Evolutionary conservation across 148 eudicot species (phyloP), one percentile per base, ranked within the genome.

Genomic region (Oxyria digyna): DNA sequence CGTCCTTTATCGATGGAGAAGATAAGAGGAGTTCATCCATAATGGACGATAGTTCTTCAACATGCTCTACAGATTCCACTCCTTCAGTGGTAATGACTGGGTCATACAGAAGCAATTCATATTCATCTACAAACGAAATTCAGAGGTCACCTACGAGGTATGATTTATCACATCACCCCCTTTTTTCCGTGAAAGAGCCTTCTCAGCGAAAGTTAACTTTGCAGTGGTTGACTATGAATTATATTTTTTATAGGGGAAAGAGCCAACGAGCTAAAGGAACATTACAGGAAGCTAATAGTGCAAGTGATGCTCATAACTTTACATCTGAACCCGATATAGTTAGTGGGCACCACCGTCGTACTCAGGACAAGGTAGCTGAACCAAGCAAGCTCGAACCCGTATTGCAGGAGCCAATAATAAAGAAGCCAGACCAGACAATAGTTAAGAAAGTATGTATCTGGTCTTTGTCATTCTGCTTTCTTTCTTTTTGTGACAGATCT

Each of bases 21-120:
- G 84, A 85, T 45, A 80, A 76, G 77, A 83, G 85, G 71, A 79
- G 76, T 72, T 63, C 78, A 12, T 78, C 83, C 59, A 65, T 70
- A 41, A 81, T 88, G 73, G 97, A 91, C 74, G 95, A 88, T 74
- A 88, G 92, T 70, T 88, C 95, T 37, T 86, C 95, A n/a, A 88
- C 97, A 23, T 84, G 91, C 66, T 91, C 97, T 57, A 83, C 95
- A 4, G 97, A 88, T 73, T 88, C 97, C 4, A 79, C 87, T 43
- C 89, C 87, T 38, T 88, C 91, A 6, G 74, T 82, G 23, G 78
- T 75, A 43, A 68, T 71, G 59, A 91, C 79, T 71, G 91, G 85
- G 69, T 75, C 81, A 20, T 74, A 73, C 68, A 80, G 76, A 77
- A 81, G 84, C 41, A 77, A 73, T 79, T 74, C 78, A 42, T 76